Conservation (phyloP, 2,329 filamentous ascomycete species). For the Stagonosporopsis cucurbitacearum region DNA sequence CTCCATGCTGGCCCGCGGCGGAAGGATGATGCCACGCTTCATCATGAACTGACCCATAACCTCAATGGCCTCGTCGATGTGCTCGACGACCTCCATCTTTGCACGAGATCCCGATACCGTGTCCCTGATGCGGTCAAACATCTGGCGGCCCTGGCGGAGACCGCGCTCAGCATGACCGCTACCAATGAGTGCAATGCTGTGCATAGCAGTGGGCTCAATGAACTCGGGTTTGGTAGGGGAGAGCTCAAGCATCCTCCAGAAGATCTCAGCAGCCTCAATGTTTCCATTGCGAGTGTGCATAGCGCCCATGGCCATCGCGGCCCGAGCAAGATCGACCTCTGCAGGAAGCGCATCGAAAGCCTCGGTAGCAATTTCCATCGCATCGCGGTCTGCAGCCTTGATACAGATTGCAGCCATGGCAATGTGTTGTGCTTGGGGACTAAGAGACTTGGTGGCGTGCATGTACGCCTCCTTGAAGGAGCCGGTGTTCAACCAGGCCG, state of each 20-base stretch:
- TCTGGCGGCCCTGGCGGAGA: constrained; percentile 76
- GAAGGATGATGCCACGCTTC: constrained; percentile 59
- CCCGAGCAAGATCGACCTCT: constrained; percentile 52
- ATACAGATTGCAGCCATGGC: constrained; percentile 77
- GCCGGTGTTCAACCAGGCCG: constrained; percentile 74
- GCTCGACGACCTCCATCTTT: constrained; percentile 68
- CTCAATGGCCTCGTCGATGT: constrained; percentile 86
- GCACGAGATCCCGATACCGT: constrained; percentile 58
- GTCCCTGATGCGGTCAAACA: constrained; percentile 84
- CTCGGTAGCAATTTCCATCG: constrained; percentile 70
- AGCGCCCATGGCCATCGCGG: constrained; percentile 82
- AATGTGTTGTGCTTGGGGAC: constrained; percentile 63
- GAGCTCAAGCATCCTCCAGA: constrained; percentile 76
- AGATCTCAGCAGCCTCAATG: constrained; percentile 75
- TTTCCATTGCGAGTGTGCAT: constrained; percentile 85
- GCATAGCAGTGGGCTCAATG: constrained; percentile 91
- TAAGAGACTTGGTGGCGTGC: constrained; percentile 70
- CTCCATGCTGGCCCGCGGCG: constrained; percentile 63
- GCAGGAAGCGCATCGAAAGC: constrained; percentile 59
- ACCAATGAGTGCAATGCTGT: constrained; percentile 83
- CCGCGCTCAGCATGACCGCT: constrained; percentile 85
- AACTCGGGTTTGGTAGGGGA: constrained; percentile 69
- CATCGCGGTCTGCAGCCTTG: constrained; percentile 79
- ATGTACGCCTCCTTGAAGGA: constrained; percentile 75
- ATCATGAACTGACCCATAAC: constrained; percentile 67